A percentile compares a stretch with the other conserved stretches of the same genome.
phyloP scores from a whole-genome alignment of 2,329 filamentous ascomycete species.

The Colletotrichum endophyticum region DNA sequence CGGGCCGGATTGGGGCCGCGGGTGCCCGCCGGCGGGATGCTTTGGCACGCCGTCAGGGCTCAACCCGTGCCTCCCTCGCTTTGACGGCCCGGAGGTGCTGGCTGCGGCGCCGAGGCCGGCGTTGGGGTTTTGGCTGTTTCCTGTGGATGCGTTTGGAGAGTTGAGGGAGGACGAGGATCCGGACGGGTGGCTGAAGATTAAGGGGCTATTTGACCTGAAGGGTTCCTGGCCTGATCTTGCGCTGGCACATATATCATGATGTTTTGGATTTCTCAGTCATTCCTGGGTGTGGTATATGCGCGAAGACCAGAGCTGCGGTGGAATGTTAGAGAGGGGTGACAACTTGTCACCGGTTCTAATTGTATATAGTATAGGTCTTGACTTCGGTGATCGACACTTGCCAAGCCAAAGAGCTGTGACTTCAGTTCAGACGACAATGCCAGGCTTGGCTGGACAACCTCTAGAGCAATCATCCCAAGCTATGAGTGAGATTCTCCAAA shows the following conservation, averaged over 20 bases:
- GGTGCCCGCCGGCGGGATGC: background rate
- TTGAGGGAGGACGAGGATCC: background rate
- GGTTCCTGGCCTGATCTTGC: conserved; percentile 3
- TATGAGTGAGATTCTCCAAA: conserved; percentile 41
- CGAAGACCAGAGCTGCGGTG: background rate
- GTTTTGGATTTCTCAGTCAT: background rate
- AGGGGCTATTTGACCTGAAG: background rate
- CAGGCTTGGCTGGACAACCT: background rate
- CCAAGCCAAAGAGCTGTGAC: background rate
- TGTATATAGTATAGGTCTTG: background rate
- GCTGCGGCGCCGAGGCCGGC: conserved; percentile 7
- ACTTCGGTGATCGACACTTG: background rate
- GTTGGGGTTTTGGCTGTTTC: conserved; percentile 15
- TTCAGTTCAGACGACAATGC: background rate
- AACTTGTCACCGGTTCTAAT: background rate
- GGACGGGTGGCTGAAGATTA: background rate
- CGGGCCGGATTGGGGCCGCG: background rate
- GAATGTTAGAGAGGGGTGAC: background rate
- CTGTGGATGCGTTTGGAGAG: background rate
- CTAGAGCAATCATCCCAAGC: background rate
- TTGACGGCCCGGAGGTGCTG: background rate
- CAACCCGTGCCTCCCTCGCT: background rate
- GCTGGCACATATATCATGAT: background rate
- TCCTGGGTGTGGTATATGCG: background rate
- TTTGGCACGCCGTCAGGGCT: background rate